These are phyloP conservation scores for Pittosporum tobira DNA, from an alignment of 129 eudicot genomes.

Conservation along the genomic window DNA sequence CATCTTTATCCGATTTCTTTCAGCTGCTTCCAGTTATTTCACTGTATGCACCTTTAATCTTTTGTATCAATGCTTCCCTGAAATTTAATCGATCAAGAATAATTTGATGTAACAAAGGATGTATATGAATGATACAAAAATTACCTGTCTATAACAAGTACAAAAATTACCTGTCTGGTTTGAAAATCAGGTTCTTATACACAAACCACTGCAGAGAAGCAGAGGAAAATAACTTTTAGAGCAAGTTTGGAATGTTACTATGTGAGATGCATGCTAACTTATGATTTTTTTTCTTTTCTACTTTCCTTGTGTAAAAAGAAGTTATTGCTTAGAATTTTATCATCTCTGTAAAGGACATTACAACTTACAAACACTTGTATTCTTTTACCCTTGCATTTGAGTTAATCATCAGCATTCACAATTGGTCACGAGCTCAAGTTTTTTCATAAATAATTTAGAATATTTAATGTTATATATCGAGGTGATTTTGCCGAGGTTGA, in stretches of 20 bases:
- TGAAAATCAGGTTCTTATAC: constrained; percentile 67
- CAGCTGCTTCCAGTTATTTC: constrained; percentile 70
- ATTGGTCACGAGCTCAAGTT: too few relatives aligned
- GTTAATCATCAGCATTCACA: not conserved
- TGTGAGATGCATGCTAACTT: too few relatives aligned
- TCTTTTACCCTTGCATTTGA: too few relatives aligned
- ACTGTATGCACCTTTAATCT: constrained; percentile 53
- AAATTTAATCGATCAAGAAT: constrained; percentile 4
- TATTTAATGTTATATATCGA: too few relatives aligned
- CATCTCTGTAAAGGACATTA: not conserved
- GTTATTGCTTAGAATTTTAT: too few relatives aligned
- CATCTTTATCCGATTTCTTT: constrained; percentile 9
- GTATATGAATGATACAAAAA: too few relatives aligned
- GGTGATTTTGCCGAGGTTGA: too few relatives aligned
- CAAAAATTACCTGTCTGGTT: constrained; percentile 66
- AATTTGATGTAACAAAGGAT: not conserved
- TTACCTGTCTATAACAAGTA: too few relatives aligned
- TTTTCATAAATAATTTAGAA: too few relatives aligned
- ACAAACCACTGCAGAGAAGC: constrained; percentile 75
- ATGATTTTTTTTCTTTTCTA: not conserved
- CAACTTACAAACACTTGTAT: too few relatives aligned
- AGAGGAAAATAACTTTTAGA: not conserved
- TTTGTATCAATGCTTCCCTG: constrained; percentile 77
- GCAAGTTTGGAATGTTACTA: not conserved
- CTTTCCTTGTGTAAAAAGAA: not conserved